Conservation (phyloP, 768 basidiomycete genomes). For the Boletus rufocinnamomeus region DNA sequence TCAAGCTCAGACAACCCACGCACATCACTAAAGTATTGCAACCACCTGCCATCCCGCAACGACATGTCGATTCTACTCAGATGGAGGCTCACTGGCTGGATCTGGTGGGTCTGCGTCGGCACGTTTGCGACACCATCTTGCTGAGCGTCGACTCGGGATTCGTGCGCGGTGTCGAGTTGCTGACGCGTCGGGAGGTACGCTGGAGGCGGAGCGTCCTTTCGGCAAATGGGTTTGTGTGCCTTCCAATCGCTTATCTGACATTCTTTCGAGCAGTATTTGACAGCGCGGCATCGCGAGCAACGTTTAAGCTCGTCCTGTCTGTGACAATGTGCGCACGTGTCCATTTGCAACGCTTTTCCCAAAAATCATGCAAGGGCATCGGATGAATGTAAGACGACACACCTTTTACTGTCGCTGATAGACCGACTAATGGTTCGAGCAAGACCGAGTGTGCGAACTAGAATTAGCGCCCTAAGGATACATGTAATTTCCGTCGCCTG, state of each 20-base stretch:
- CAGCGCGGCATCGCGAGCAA: background rate
- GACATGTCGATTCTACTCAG: background rate
- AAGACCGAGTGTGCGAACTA: background rate
- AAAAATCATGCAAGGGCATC: background rate
- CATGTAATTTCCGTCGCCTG: background rate
- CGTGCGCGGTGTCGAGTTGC: too few relatives aligned
- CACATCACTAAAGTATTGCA: background rate
- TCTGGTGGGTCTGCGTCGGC: background rate
- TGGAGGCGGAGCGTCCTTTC: background rate
- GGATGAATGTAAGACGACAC: background rate
- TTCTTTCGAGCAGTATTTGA: background rate
- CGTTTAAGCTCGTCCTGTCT: background rate
- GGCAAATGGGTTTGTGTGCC: background rate
- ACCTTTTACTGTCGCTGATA: background rate
- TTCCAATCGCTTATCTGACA: conserved; percentile 3
- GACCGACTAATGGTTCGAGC: background rate
- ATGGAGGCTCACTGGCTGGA: background rate
- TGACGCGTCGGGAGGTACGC: background rate
- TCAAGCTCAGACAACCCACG: conserved; percentile 4
- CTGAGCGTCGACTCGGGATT: too few relatives aligned
- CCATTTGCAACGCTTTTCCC: background rate
- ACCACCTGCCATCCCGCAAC: background rate
- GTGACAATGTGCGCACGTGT: background rate
- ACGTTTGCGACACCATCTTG: too few relatives aligned
- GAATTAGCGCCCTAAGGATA: background rate